These are phyloP conservation scores for Diutina catenulata DNA, from an alignment of 1,139 yeast genomes.

Conservation along the genomic window DNA sequence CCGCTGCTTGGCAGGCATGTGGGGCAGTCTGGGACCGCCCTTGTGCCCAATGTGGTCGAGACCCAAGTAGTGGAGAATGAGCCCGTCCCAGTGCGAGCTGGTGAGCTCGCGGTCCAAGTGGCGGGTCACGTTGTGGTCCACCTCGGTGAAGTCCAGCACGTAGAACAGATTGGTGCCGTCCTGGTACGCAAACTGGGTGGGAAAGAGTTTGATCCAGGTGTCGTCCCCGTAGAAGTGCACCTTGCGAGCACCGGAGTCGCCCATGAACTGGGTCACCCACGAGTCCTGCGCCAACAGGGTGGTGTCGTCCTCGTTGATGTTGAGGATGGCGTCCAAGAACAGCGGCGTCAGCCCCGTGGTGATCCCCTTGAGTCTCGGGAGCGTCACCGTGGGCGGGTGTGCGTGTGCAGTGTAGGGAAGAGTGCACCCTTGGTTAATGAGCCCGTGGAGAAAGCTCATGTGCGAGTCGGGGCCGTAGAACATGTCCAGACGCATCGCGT, in stretches of 20 bases:
- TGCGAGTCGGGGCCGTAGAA: conserved; percentile 46
- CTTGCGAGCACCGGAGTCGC: conserved; percentile 19
- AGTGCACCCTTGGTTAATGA: conserved; percentile 60
- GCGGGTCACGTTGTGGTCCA: conserved; percentile 85
- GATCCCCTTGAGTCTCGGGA: conserved; percentile 69
- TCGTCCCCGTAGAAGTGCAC: conserved; percentile 93
- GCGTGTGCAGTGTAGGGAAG: conserved; percentile 85
- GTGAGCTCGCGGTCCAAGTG: conserved; percentile 52
- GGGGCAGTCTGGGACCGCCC: conserved; percentile 75
- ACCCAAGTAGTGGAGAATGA: conserved; percentile 85
- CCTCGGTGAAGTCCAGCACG: conserved; percentile 90
- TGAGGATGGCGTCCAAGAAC: conserved; percentile 77
- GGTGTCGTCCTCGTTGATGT: conserved; percentile 83
- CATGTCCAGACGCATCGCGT: conserved; percentile 83
- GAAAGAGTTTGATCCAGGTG: conserved; percentile 87
- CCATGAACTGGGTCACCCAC: conserved; percentile 64
- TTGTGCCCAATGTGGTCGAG: conserved; percentile 96
- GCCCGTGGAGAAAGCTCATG: conserved; percentile 54
- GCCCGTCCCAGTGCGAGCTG: conserved; percentile 56
- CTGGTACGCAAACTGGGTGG: conserved; percentile 46
- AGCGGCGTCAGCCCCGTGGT: conserved; percentile 77
- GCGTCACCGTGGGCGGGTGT: conserved; percentile 77
- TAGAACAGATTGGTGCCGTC: conserved; percentile 94
- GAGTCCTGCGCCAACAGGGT: conserved; percentile 48
- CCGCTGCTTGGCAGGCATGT: conserved; percentile 68